Evolutionary conservation across 495 filamentous ascomycete species (phyloP), one percentile per base, ranked within the genome.

Genomic region (Astrothelium macrocarpum): DNA sequence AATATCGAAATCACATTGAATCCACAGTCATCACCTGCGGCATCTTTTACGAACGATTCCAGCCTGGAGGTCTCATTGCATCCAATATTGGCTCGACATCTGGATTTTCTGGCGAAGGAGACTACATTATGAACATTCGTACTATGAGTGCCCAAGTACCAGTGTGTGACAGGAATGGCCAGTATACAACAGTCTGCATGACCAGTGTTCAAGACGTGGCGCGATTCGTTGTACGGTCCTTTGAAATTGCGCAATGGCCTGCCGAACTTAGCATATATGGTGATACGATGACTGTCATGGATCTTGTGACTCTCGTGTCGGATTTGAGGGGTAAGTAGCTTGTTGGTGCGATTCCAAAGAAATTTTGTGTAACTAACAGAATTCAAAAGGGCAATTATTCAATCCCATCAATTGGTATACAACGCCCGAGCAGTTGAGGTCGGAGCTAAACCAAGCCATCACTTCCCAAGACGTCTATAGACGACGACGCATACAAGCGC

Each of bases 41-140:
- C 39, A 70, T 90, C n/a, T 84, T 90, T 67, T 90, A 89, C 76
- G 88, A 91, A 69, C 77, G 87, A 12, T 90, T 91, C 71, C 80
- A 78, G 10, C 84, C 82, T 12, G 83, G 82, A 12, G 88, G 88
- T 2, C 74, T 91, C 59, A 73, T 73, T 25, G 71, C 74, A 2
- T 79, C 78, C 60, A 72, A 76, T 2, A 84, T 90, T 36, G 85
- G 86, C 10, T 62, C 70, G 20, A 72, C 69, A 53, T 73, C 74
- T 32, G 78, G 78, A 34, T 70, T 84, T 32, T 73, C 75, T 18
- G 76, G 75, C 26, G 83, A 85, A 63, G 84, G 83, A 34, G 82
- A 84, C 63, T 89, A 85, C 66, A 75, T 91, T 61, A 74, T 90
- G 65, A 78, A 91, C 70, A 72, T 87, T 42, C 76, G 76, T 34